phyloP scores from a whole-genome alignment of 352 stramenopile species.

The Thalassiosira hispida region DNA sequence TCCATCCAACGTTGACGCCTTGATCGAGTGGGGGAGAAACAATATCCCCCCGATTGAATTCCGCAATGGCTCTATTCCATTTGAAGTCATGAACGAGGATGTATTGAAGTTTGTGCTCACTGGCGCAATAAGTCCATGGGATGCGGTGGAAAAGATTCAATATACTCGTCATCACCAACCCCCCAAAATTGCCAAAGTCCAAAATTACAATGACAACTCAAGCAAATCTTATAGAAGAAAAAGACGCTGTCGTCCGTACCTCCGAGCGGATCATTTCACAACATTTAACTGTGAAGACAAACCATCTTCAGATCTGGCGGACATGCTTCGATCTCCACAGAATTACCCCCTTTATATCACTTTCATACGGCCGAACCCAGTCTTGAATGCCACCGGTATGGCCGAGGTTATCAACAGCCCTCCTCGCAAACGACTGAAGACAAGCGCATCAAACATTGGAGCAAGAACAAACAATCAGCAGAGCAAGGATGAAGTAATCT shows the following conservation, averaged over 20 bases:
- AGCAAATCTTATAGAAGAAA: not conserved
- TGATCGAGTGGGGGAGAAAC: constrained; percentile 23
- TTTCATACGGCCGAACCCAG: constrained; percentile 15
- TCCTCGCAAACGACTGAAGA: constrained; percentile 39
- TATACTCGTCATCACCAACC: constrained; percentile 14
- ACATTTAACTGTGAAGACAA: constrained; percentile 26
- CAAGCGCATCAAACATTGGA: constrained; percentile 4
- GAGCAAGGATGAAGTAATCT: constrained; percentile 35
- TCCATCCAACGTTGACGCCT: constrained; percentile 13
- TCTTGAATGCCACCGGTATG: not conserved
- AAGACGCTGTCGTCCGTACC: constrained; percentile 27
- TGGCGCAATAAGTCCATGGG: constrained; percentile 14
- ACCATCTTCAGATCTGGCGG: not conserved
- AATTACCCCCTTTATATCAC: constrained; percentile 45
- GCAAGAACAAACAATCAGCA: not conserved
- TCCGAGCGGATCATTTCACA: constrained; percentile 38
- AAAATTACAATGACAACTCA: not conserved
- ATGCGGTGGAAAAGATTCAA: constrained; percentile 44
- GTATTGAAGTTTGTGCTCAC: constrained; percentile 28
- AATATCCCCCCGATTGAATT: constrained; percentile 13
- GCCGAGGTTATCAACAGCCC: constrained; percentile 1
- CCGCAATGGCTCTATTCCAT: not conserved
- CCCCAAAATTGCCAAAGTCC: not conserved
- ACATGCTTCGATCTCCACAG: constrained; percentile 17
- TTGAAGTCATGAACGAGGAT: constrained; percentile 26